Base-by-base conservation (phyloP, 257 asterid species). In the Salvia rosmarinus region DNA sequence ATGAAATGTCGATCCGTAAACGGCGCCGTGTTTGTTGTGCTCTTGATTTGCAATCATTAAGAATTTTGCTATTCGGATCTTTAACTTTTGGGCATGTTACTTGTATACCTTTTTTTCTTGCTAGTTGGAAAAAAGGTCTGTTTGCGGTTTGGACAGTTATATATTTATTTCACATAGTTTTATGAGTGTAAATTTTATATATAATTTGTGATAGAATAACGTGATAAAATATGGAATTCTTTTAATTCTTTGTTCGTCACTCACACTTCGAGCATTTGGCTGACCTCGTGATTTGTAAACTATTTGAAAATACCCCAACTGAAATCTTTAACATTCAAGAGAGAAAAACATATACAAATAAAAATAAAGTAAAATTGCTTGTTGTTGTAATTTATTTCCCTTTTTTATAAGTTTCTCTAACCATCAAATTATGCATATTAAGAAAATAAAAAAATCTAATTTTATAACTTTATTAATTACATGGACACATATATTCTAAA, bases 11-110 rank as follows among this genome's bases (percentile, higher is more conserved):
- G 62, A 54, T 71, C 64, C 84, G 80, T 16, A 65, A 79, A 84
- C 71, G 78, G 71, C 87, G 87, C 85, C 89, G 85, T 79, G 86
- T 76, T 79, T 78, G 67, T n/a, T 80, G 85, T 75, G 57, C 5
- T 63, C 25, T 65, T 66, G 71, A 50, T 30, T 47, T 68, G 44
- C 49, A 3, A 28, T 68, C 8, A 72, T 62, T 75, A 19, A 6
- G 30, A 6, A 21, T 13, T 70, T 77, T 67, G 72, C 75, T 78
- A 50, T 72, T 9, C 39, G 21, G 14, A 13, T 54, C 10, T 9
- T 23, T 54, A 54, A 12, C 61, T 51, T 65, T 40, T 32, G 3
- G 16, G 21, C 81, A 62, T 75, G 78, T 77, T 79, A 34, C 72
- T 75, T 76, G 43, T 19, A n/a, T n/a, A 52, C 44, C 72, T 56